Percentiles rank a stretch among this genome's conserved stretches.
Evolutionary conservation across 192 early-diverging fungal genomes (phyloP).

Genomic region (Coemansia sp.): DNA sequence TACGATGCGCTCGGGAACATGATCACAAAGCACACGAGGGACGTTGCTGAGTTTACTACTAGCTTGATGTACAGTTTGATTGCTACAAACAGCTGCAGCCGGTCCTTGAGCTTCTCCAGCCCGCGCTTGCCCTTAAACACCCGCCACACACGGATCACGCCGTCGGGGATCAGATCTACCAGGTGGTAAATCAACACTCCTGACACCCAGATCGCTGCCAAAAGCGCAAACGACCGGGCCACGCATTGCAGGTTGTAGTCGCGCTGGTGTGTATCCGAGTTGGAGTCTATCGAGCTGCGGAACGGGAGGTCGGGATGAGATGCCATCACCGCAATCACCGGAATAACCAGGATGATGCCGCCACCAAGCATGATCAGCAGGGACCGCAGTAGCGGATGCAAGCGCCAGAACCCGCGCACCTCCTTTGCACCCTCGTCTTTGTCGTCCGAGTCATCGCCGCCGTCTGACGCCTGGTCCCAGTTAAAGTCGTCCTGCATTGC

Average conservation of each 20-base stretch:
- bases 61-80: conserved; percentile 62
- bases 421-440: conserved; percentile 34
- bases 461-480: conserved; percentile 41
- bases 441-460: conserved; percentile 22
- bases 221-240: conserved; percentile 51
- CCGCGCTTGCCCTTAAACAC: conserved; percentile 42
- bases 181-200: conserved; percentile 58
- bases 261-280: conserved; percentile 17
- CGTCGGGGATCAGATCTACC: conserved; percentile 59
- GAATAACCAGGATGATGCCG: conserved; percentile 56
- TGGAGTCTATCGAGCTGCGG: conserved; percentile 14
- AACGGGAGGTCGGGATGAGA: conserved; percentile 44
- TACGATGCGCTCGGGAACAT: conserved; percentile 56
- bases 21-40: conserved; percentile 56
- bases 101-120: conserved; percentile 57
- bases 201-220: conserved; percentile 55
- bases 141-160: conserved; percentile 55
- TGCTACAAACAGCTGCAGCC: conserved; percentile 58
- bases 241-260: conserved; percentile 40
- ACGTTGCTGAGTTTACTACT: conserved; percentile 54
- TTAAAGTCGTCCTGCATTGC: conserved; percentile 52
- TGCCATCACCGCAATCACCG: conserved; percentile 54
- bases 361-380: conserved; percentile 57
- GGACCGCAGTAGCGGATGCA: conserved; percentile 59
- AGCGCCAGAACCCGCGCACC: conserved; percentile 52